phyloP scores from a whole-genome alignment of 108 stramenopile genomes.

The Fragilaria crotonensis region DNA sequence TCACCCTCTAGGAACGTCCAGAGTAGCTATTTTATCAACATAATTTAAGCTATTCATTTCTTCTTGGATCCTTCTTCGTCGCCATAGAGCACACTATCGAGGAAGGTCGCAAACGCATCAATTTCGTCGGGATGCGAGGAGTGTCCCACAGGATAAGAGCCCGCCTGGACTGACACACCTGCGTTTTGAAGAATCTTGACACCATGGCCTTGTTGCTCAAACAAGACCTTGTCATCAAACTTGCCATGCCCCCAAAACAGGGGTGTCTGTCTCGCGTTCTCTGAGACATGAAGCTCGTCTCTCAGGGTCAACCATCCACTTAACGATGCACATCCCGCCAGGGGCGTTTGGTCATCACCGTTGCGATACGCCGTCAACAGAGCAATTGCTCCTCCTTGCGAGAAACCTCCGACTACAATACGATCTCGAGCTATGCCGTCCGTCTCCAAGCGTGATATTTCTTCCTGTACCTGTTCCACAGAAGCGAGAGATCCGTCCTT shows the following conservation, averaged over 20 bases:
- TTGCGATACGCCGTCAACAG: slow-evolving; percentile 58
- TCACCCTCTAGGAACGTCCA: too few species aligned
- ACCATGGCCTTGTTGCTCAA: slow-evolving; percentile 71
- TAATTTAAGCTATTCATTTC: too few species aligned
- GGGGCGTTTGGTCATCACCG: slow-evolving; percentile 15
- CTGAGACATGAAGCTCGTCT: slow-evolving; percentile 28
- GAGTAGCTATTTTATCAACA: too few species aligned
- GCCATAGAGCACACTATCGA: slow-evolving; percentile 42
- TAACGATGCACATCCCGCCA: slow-evolving; percentile 67
- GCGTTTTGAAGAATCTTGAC: slow-evolving; percentile 37
- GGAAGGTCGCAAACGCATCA: slow-evolving; percentile 60
- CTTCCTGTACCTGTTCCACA: slow-evolving; percentile 38
- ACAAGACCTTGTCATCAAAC: slow-evolving; percentile 79
- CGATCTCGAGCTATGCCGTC: slow-evolving; percentile 49
- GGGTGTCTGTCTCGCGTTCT: slow-evolving; percentile 48
- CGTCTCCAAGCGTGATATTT: slow-evolving; percentile 15
- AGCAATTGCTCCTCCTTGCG: slow-evolving; percentile 78
- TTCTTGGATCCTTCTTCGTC: slow-evolving; percentile 4
- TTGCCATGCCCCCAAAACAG: slow-evolving; percentile 80
- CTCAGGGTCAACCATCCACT: slow-evolving; percentile 70
- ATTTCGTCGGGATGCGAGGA: slow-evolving; percentile 58
- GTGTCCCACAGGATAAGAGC: slow-evolving; percentile 67
- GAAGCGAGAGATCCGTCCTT: slow-evolving; percentile 32
- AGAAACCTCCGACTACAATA: slow-evolving; percentile 81
- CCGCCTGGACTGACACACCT: slow-evolving; percentile 29